Base-by-base conservation (phyloP, 1,284 basidiomycete species). In the Golubevia pallescens region DNA sequence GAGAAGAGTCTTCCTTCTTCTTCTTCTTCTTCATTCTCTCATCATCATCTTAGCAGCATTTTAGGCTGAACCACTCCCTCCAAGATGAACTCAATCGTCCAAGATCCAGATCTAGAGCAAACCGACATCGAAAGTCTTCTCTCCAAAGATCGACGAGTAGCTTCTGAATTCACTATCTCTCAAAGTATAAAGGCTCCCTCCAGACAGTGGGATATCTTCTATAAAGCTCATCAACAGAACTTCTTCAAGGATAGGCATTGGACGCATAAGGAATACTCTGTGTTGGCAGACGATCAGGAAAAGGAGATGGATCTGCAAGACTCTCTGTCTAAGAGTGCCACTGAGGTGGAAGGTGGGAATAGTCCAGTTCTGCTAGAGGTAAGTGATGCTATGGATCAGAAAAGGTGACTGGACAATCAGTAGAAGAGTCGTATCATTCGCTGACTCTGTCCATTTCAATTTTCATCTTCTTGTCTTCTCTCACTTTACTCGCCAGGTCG, bases 191-290 rank as follows among this genome's bases (percentile, higher is more conserved):
- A 48, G 42, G 16, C 8, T 13, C 42, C 42, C 16, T 48, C 42
- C 16, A 48, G 16, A 48, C 42, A 48, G 6, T 48, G 42, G 42
- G 42, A 48, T 16, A 6, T 13, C 16, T 48, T 48, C 42, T 48
- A 48, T 14, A 48, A 48, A 16, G 42, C 42, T 48, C 42, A 48
- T 48, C 42, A 48, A 6, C 42, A 48, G 16, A 48, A 48, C 2
- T 87, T 87, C 64, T 87, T 86, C 76, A 86, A 86, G 62, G 78
- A 86, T 53, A 74, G 86, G 2, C 81, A 86, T 61, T 87, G 86
- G 86, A 86, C 81, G 0, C 64, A 70, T n/a, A 65, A 74, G 1
- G 86, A 86, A 61, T 86, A 84, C 62, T 58, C 70, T 10, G 48
- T 63, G 1, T 58, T 21, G 6, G 70, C 71, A 1, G 68, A 73